Conservation (phyloP, 768 basidiomycete genomes). For the Suillus brevipes region DNA sequence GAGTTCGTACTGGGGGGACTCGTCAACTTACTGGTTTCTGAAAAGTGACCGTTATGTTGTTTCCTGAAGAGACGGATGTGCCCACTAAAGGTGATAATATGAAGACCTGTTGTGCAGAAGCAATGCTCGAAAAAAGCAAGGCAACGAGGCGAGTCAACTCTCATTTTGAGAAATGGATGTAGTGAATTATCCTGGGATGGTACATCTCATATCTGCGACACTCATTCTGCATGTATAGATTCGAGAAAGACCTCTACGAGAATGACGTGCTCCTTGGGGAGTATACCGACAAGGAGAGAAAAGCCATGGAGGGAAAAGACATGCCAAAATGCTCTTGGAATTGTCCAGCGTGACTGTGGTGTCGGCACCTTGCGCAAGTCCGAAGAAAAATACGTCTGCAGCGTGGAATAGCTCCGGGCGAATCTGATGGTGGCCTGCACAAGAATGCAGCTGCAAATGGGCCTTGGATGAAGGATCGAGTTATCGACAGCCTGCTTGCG, state of each 20-base stretch:
- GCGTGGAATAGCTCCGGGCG: too few species aligned
- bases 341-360: background rate
- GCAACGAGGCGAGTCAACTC: background rate
- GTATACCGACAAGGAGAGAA: too few species aligned
- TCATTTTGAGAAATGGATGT: too few species aligned
- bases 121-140: background rate
- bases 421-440: background rate
- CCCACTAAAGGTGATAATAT: background rate
- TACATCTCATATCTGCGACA: too few species aligned
- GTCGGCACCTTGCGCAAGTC: too few species aligned
- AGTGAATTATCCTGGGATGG: too few species aligned
- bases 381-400: background rate
- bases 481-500: background rate
- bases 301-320: too few species aligned
- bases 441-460: background rate
- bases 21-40: conserved; percentile 2
- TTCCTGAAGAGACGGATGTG: background rate
- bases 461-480: background rate
- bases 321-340: background rate
- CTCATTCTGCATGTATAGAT: too few species aligned
- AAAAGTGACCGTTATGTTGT: background rate
- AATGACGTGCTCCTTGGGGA: too few species aligned
- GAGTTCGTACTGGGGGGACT: background rate
- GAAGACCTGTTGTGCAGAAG: background rate
- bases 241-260: too few species aligned